Conservation (phyloP, 768 basidiomycete species). For the Tephrocybe sp. region DNA sequence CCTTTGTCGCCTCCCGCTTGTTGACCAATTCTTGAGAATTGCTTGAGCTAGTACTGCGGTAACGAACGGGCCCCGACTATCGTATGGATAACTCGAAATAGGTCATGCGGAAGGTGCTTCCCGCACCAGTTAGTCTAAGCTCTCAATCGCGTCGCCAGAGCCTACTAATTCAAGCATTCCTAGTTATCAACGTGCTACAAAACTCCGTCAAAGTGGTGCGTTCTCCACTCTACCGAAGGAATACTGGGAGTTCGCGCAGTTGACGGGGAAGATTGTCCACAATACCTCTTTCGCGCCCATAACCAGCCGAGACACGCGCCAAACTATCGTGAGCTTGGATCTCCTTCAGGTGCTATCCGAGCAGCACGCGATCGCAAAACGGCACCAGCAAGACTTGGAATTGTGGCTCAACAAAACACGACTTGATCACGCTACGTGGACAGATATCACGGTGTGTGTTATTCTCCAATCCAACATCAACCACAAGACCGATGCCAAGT, state of each 20-base stretch:
- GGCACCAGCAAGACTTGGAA: constrained; percentile 21
- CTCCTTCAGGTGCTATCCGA: constrained; percentile 22
- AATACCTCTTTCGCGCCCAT: constrained; percentile 20
- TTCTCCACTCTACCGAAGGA: constrained; percentile 15
- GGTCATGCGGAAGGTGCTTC: constrained; percentile 22
- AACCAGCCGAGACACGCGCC: constrained; percentile 20
- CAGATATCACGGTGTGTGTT: constrained; percentile 24
- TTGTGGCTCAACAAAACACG: constrained; percentile 30
- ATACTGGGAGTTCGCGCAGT: constrained; percentile 17
- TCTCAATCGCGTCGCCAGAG: background rate
- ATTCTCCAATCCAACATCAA: background rate
- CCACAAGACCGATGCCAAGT: too few species aligned
- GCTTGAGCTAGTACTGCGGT: constrained; percentile 18
- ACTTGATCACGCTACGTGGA: constrained; percentile 25
- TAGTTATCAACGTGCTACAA: constrained; percentile 19
- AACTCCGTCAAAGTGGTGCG: constrained; percentile 4
- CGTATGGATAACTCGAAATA: constrained; percentile 19
- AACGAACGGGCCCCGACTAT: constrained; percentile 17
- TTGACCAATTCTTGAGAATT: constrained; percentile 9
- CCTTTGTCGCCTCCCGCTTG: constrained; percentile 1
- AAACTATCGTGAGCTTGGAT: constrained; percentile 16
- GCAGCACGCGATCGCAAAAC: constrained; percentile 22
- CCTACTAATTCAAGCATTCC: background rate
- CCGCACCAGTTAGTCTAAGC: constrained; percentile 16
- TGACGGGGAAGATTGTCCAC: constrained; percentile 20